A percentile compares a stretch with the other conserved stretches of the same genome.
These are phyloP conservation scores for Candida boidinii DNA, from an alignment of 805 yeast genomes.

Conservation along the genomic window DNA sequence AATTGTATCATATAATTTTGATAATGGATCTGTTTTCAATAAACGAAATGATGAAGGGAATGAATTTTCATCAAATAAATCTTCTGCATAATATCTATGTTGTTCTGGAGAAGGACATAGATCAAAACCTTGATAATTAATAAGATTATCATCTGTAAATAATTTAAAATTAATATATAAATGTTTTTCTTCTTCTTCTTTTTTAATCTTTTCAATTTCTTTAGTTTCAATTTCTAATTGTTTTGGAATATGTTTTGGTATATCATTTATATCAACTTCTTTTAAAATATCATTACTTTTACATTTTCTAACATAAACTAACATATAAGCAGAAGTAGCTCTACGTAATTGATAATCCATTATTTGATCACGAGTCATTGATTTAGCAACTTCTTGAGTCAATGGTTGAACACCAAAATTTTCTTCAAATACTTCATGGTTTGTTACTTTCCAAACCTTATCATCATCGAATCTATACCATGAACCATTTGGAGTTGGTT, in stretches of 20 bases:
- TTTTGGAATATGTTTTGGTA: slow-evolving; percentile 61
- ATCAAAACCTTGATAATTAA: slow-evolving; percentile 65
- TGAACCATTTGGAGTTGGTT: slow-evolving; percentile 56
- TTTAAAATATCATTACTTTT: slow-evolving; percentile 51
- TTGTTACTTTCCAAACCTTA: slow-evolving; percentile 80
- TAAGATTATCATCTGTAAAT: slow-evolving; percentile 45
- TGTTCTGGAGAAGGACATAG: slow-evolving; percentile 53
- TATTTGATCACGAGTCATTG: slow-evolving; percentile 50
- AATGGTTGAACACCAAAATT: slow-evolving; percentile 78
- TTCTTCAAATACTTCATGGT: slow-evolving; percentile 79
- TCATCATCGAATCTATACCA: slow-evolving; percentile 98
- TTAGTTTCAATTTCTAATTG: slow-evolving; percentile 57
- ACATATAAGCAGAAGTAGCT: slow-evolving; percentile 94
- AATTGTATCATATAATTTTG: slow-evolving; percentile 40
- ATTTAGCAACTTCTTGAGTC: slow-evolving; percentile 37
- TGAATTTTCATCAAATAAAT: slow-evolving; percentile 36
- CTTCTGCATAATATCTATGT: slow-evolving; percentile 37
- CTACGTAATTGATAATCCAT: slow-evolving; percentile 61
- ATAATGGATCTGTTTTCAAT: slow-evolving; percentile 46
- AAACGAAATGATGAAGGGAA: slow-evolving; percentile 43
- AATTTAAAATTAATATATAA: slow-evolving; percentile 50
- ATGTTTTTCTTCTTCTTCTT: slow-evolving; percentile 67
- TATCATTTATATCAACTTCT: slow-evolving; percentile 42
- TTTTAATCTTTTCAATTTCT: slow-evolving; percentile 42
- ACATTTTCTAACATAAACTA: slow-evolving; percentile 76